Conservation (phyloP, 176 grass and related monocot species). For the Phyllostachys edulis region DNA sequence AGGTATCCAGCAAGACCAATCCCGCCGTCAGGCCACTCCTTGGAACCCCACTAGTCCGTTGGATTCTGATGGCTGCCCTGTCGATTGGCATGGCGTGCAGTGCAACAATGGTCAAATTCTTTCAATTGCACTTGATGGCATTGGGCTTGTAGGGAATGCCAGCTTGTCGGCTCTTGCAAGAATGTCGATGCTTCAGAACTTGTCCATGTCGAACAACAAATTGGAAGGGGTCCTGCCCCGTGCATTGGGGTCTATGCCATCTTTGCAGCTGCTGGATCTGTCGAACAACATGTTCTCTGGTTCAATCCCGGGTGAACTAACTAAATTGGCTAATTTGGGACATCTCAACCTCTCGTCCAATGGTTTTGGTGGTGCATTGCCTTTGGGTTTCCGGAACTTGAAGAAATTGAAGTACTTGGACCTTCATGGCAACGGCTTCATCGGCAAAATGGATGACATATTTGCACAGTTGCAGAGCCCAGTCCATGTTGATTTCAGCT, state of each 20-base stretch:
- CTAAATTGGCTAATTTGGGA: constrained; percentile 45
- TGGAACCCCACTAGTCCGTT: constrained; percentile 65
- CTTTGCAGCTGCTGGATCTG: constrained; percentile 60
- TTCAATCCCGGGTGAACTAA: constrained; percentile 47
- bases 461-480: constrained; percentile 59
- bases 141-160: constrained; percentile 67
- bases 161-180: constrained; percentile 59
- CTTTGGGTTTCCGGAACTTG: constrained; percentile 55
- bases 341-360: constrained; percentile 78
- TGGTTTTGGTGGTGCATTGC: constrained; percentile 52
- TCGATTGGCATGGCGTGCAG: constrained; percentile 66
- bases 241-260: constrained; percentile 44
- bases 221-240: constrained; percentile 50
- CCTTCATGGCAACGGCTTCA: constrained; percentile 56
- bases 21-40: constrained; percentile 25
- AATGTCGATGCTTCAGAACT: constrained; percentile 70
- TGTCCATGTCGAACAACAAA: constrained; percentile 68
- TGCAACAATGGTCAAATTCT: constrained; percentile 68
- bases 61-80: constrained; percentile 75
- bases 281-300: constrained; percentile 62
- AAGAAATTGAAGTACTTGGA: constrained; percentile 70
- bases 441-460: constrained; percentile 57
- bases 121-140: constrained; percentile 53
- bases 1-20: constrained; percentile 55
- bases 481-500: constrained; percentile 76